These are phyloP conservation scores for Cryptosporidium xiaoi DNA, from an alignment of 169 alveolate species.

Conservation along the genomic window DNA sequence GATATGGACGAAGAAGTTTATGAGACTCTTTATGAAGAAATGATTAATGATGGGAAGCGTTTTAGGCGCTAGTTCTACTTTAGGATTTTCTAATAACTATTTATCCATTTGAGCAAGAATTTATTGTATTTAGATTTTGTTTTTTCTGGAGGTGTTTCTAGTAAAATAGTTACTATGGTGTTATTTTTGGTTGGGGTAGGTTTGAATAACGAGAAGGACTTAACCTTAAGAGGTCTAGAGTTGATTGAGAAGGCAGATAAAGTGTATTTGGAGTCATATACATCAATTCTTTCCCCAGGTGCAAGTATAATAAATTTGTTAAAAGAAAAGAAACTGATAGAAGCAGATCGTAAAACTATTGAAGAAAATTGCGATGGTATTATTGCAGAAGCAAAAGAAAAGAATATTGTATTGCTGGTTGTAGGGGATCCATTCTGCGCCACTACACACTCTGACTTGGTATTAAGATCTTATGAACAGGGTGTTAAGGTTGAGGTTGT, in stretches of 20 bases:
- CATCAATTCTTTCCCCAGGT: conserved; percentile 89
- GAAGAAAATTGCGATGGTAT: conserved; percentile 92
- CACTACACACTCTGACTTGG: conserved; percentile 95
- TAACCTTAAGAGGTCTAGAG: conserved; percentile 92
- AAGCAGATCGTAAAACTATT: conserved; percentile 94
- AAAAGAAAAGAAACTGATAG: conserved; percentile 88
- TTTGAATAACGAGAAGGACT: conserved; percentile 92
- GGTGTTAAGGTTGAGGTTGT: conserved; percentile 92
- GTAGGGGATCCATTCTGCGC: conserved; percentile 98
- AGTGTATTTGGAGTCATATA: conserved; percentile 92
- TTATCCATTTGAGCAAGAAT: background rate
- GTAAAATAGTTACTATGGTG: conserved; percentile 83
- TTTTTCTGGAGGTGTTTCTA: background rate
- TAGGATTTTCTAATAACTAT: background rate
- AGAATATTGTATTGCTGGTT: conserved; percentile 89
- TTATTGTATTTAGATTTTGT: background rate
- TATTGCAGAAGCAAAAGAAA: conserved; percentile 87
- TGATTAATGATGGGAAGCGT: conserved; percentile 7
- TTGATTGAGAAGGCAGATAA: conserved; percentile 86
- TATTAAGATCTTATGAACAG: conserved; percentile 89
- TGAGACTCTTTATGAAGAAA: conserved; percentile 28
- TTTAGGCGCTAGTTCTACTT: conserved; percentile 15
- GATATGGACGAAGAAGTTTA: conserved; percentile 40
- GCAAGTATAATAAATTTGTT: conserved; percentile 84
- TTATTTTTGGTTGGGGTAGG: conserved; percentile 94